A percentile compares a stretch with the other conserved stretches of the same genome.
Evolutionary conservation across 1,284 basidiomycete genomes (phyloP).

Genomic region (Exobasidium cylindrosporum): DNA sequence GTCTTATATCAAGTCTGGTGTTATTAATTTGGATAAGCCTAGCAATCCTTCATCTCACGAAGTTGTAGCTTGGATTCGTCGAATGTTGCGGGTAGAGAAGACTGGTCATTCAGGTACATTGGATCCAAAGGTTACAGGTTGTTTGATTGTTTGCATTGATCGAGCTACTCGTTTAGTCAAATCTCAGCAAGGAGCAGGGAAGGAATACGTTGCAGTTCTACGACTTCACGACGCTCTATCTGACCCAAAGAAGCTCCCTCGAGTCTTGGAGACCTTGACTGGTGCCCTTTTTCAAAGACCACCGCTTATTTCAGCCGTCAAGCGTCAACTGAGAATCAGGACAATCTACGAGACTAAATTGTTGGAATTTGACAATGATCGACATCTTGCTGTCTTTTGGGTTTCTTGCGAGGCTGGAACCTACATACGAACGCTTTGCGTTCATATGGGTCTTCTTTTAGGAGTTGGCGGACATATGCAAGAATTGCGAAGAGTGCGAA

Average conservation of each 20-base stretch:
- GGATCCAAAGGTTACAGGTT: slow-evolving; percentile 98
- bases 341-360: slow-evolving; percentile 97
- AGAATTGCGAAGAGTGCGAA: slow-evolving; percentile 89
- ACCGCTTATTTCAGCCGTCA: slow-evolving; percentile 97
- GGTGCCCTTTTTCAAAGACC: slow-evolving; percentile 99
- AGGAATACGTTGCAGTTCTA: slow-evolving; percentile 97
- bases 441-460: slow-evolving; percentile 88
- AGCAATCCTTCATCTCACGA: slow-evolving; percentile 99
- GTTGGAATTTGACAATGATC: slow-evolving; percentile 95
- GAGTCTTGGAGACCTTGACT: slow-evolving; percentile 92
- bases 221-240: slow-evolving; percentile 81
- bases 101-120: slow-evolving; percentile 97
- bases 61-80: slow-evolving; percentile 96
- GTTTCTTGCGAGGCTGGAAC: slow-evolving; percentile 98
- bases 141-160: slow-evolving; percentile 98
- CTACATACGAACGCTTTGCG: slow-evolving; percentile 96
- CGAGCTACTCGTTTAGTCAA: slow-evolving; percentile 99
- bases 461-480: slow-evolving; percentile 99
- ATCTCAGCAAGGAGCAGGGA: slow-evolving; percentile 95
- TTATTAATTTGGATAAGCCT: slow-evolving; percentile 99
- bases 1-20: slow-evolving; percentile 91
- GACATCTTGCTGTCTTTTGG: slow-evolving; percentile 96
- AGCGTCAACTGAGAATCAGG: slow-evolving; percentile 94
- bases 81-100: slow-evolving; percentile 94
- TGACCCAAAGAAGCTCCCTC: slow-evolving; percentile 79